Evolutionary conservation across 768 basidiomycete genomes (phyloP).

Genomic region (Russula sp.): DNA sequence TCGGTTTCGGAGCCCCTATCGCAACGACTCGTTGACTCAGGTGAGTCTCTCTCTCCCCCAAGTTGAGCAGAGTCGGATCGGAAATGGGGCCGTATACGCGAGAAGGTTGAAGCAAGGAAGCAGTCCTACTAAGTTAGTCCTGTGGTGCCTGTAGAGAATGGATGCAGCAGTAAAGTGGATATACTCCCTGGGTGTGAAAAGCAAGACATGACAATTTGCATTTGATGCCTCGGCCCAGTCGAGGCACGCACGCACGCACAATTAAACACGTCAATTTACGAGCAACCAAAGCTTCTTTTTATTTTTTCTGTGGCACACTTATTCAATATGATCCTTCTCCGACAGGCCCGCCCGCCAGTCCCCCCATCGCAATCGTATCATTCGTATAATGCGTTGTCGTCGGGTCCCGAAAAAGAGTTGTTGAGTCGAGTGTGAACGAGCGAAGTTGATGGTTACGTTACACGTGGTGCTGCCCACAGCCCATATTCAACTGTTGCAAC

Average conservation of each 20-base stretch:
- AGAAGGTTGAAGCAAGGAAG: no score
- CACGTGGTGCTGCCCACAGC: background rate
- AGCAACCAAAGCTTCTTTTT: background rate
- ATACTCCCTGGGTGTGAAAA: background rate
- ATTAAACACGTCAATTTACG: constrained; percentile 2
- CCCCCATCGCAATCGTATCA: background rate
- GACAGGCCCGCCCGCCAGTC: background rate
- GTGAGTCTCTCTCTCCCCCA: background rate
- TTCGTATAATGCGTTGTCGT: background rate
- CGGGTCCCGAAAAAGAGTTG: background rate
- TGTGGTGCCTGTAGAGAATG: no score
- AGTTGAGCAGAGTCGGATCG: background rate
- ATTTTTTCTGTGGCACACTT: background rate
- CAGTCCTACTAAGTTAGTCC: no score
- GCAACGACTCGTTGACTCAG: no score
- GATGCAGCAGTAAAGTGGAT: no score
- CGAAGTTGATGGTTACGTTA: background rate
- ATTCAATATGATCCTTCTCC: background rate
- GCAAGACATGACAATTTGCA: background rate
- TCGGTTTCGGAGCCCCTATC: background rate
- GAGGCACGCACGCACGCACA: background rate
- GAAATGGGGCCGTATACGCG: no score
- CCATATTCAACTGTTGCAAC: background rate
- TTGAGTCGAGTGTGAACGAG: constrained; percentile 1
- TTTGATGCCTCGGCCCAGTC: background rate